phyloP scores from a whole-genome alignment of 345 rosid species.

The Eucalyptus coolabah region DNA sequence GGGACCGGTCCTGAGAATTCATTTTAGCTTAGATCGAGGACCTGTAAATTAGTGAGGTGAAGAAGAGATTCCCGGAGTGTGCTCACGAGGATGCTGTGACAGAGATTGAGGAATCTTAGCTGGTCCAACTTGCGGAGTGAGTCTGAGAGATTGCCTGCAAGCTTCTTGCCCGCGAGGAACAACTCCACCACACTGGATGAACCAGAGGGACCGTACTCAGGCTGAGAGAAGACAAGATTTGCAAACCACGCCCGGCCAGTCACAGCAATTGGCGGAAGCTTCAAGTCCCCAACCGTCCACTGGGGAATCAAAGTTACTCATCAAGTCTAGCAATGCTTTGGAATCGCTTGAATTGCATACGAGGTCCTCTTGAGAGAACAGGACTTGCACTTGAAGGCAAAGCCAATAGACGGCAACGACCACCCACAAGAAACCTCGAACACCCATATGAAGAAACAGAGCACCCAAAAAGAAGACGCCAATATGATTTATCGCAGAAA shows the following conservation, averaged over 20 bases:
- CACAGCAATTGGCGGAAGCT: neutral
- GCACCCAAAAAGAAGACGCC: neutral
- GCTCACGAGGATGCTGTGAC: neutral
- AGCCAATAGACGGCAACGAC: conserved; percentile 12
- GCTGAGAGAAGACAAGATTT: neutral
- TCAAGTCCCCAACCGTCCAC: neutral
- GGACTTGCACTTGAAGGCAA: conserved; percentile 2
- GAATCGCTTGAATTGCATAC: conserved; percentile 32
- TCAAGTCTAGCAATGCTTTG: conserved; percentile 30
- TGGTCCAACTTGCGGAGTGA: neutral
- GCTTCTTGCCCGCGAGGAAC: neutral
- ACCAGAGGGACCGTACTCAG: neutral
- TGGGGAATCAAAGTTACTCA: conserved; percentile 10
- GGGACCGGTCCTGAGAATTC: neutral
- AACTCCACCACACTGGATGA: neutral
- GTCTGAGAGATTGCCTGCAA: neutral
- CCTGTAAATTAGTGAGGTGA: neutral
- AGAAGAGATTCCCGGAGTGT: neutral
- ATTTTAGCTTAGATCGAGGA: neutral
- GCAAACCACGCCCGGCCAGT: neutral
- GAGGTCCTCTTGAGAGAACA: conserved; percentile 16
- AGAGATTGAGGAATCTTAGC: neutral
- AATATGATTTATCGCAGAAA: neutral
- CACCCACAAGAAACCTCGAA: conserved; percentile 6
- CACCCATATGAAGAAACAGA: conserved; percentile 22